A percentile compares a stretch with the other conserved stretches of the same genome.
phyloP scores from a whole-genome alignment of 2,329 filamentous ascomycete genomes.

The Cladosporium oxysporum region DNA sequence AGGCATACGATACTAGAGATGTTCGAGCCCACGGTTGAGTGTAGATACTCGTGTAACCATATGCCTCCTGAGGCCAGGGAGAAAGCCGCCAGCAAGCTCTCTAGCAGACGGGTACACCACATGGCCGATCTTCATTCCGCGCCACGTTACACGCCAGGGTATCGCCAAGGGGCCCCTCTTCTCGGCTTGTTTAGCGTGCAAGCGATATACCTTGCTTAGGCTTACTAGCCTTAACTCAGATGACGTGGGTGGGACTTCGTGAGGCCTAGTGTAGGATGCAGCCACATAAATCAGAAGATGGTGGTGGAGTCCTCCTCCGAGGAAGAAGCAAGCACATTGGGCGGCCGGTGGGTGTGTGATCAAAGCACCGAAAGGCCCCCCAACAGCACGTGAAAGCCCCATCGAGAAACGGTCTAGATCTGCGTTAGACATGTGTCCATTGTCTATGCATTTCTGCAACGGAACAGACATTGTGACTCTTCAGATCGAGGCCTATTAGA shows the following conservation, averaged over 20 bases:
- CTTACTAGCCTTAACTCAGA: neutral
- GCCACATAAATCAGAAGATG: neutral
- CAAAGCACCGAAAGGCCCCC: neutral
- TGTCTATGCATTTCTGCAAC: neutral
- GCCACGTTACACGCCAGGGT: slow-evolving; percentile 13
- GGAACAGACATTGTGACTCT: neutral
- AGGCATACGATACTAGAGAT: neutral
- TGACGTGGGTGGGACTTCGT: slow-evolving; percentile 14
- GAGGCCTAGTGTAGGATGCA: slow-evolving; percentile 15
- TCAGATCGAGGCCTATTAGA: neutral
- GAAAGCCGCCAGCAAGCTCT: neutral
- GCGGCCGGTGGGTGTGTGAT: neutral
- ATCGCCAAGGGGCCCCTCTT: slow-evolving; percentile 16
- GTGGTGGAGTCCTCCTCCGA: slow-evolving; percentile 1
- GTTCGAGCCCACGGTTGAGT: neutral
- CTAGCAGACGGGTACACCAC: neutral
- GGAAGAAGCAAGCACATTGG: slow-evolving; percentile 3
- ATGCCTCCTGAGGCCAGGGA: neutral
- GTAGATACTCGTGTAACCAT: neutral
- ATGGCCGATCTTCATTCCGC: slow-evolving; percentile 9
- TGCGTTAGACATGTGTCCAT: neutral
- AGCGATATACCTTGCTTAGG: slow-evolving; percentile 8
- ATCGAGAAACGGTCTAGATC: slow-evolving; percentile 1
- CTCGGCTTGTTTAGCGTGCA: slow-evolving; percentile 12
- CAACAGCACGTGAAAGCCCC: slow-evolving; percentile 6